A percentile compares a stretch with the other conserved stretches of the same genome.
These are phyloP conservation scores for Aquilaria sinensis DNA, from an alignment of 345 rosid genomes.

Conservation along the genomic window DNA sequence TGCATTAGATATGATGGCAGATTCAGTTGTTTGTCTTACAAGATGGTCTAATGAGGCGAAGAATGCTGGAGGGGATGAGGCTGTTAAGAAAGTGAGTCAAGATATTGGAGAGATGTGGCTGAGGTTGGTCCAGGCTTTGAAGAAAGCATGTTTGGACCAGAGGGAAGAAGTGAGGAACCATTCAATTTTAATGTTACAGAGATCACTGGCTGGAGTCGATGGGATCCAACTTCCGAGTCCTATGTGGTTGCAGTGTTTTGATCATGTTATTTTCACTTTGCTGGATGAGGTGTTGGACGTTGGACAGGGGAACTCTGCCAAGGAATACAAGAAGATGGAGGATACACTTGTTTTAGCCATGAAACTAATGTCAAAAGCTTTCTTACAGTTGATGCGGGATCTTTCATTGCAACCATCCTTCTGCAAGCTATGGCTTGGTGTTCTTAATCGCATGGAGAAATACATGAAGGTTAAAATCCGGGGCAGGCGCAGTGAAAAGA, in stretches of 20 bases:
- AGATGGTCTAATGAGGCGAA: constrained; percentile 63
- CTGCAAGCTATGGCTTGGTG: constrained; percentile 64
- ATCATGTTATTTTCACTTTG: constrained; percentile 44
- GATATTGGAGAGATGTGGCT: constrained; percentile 81
- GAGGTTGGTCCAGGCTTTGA: constrained; percentile 54
- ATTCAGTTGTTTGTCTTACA: constrained; percentile 56
- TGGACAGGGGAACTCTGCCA: constrained; percentile 33
- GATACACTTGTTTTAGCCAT: constrained; percentile 55
- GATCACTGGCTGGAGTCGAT: constrained; percentile 43
- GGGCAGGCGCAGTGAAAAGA: constrained; percentile 50
- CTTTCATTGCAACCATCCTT: constrained; percentile 55
- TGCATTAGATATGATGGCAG: constrained; percentile 62
- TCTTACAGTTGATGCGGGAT: constrained; percentile 48
- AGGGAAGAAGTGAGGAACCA: constrained; percentile 74
- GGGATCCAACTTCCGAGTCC: constrained; percentile 38
- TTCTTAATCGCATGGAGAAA: constrained; percentile 50
- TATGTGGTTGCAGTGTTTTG: constrained; percentile 69
- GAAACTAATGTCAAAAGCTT: constrained; percentile 54
- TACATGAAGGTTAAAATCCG: constrained; percentile 52
- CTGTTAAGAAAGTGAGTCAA: constrained; percentile 39
- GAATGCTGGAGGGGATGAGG: constrained; percentile 36
- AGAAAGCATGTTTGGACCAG: constrained; percentile 49
- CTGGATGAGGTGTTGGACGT: constrained; percentile 47
- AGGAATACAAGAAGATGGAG: constrained; percentile 47
- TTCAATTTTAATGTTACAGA: constrained; percentile 44